phyloP scores from a whole-genome alignment of 1,284 basidiomycete species.

The Ganoderma lingzhi region DNA sequence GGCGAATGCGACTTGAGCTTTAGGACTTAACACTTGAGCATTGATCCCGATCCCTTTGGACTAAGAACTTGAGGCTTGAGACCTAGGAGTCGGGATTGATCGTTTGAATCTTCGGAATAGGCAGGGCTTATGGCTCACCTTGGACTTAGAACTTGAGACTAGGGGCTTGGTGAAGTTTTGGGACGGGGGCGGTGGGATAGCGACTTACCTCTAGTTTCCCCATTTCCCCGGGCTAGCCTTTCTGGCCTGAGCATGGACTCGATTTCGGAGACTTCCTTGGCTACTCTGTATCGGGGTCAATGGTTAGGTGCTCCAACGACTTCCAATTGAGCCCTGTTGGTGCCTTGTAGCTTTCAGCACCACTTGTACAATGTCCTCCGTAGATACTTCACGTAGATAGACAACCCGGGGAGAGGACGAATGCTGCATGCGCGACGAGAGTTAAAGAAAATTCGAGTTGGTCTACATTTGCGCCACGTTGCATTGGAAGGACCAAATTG shows the following conservation, averaged over 20 bases:
- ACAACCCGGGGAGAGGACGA: no score
- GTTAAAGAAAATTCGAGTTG: background rate
- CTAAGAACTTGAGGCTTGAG: background rate
- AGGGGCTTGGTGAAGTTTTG: background rate
- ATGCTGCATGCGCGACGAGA: background rate
- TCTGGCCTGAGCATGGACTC: background rate
- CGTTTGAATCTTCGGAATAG: background rate
- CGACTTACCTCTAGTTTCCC: background rate
- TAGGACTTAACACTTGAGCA: background rate
- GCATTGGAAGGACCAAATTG: no score
- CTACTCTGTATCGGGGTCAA: background rate
- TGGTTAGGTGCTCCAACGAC: background rate
- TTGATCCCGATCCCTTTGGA: background rate
- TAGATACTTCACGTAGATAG: background rate
- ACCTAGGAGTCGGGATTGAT: background rate
- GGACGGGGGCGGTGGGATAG: background rate
- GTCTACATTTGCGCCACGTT: background rate
- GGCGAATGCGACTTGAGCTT: background rate
- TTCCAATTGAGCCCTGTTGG: background rate
- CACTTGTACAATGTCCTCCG: background rate
- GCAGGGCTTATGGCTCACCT: background rate
- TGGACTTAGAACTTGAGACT: background rate
- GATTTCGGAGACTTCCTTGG: background rate
- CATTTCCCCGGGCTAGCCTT: background rate
- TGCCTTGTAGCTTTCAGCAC: background rate